Evolutionary conservation across 2,329 filamentous ascomycete species (phyloP).

Genomic region (Phialophora verrucosa): DNA sequence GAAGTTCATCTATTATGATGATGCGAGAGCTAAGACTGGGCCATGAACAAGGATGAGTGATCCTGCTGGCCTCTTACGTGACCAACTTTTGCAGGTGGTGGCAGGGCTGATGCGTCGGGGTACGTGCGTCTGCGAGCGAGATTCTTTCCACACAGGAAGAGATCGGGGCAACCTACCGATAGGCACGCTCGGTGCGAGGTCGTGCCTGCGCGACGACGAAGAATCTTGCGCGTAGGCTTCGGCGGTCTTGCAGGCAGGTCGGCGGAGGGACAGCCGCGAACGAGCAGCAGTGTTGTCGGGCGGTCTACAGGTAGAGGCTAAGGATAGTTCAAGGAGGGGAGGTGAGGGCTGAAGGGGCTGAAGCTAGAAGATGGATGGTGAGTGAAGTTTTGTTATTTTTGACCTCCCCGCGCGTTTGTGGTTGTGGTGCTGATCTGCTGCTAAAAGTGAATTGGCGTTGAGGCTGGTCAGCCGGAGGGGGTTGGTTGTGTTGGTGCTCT

Average conservation of each 20-base stretch:
- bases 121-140: neutral
- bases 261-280: neutral
- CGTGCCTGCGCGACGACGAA: neutral
- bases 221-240: neutral
- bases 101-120: slow-evolving; percentile 1
- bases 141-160: neutral
- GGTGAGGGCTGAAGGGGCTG: slow-evolving; percentile 1
- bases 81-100: slow-evolving; percentile 2
- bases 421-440: slow-evolving; percentile 3
- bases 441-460: neutral
- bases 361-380: neutral
- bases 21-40: neutral
- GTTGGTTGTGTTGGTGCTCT: neutral
- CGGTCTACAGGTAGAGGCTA: neutral
- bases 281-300: neutral
- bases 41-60: slow-evolving; percentile 14
- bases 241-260: neutral
- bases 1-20: slow-evolving; percentile 13
- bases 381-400: neutral
- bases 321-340: slow-evolving; percentile 5
- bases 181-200: slow-evolving; percentile 4
- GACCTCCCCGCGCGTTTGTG: neutral
- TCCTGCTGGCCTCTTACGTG: slow-evolving; percentile 21
- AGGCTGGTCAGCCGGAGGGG: neutral
- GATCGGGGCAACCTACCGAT: slow-evolving; percentile 11